A percentile compares a stretch with the other conserved stretches of the same genome.
Evolutionary conservation across 129 eudicot genomes (phyloP).

Genomic region (Lactuca sativa): DNA sequence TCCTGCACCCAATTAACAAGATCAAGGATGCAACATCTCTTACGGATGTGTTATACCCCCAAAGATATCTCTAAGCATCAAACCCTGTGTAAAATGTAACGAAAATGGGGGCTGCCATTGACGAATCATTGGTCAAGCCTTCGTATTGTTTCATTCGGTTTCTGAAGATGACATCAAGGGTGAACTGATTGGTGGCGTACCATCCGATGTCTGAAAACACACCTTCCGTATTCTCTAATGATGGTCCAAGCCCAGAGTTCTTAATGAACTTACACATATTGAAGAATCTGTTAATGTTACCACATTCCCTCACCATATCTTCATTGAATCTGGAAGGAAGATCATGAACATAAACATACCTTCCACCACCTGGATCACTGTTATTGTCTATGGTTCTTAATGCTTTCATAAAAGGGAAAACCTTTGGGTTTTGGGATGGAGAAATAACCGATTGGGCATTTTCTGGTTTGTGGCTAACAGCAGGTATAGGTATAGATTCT

Average conservation of each 20-base stretch:
- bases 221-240: constrained; percentile 62
- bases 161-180: constrained; percentile 75
- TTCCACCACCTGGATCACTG: constrained; percentile 91
- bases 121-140: constrained; percentile 77
- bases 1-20: constrained; percentile 69
- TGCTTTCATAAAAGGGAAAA: constrained; percentile 62
- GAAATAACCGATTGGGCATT: constrained; percentile 2
- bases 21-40: constrained; percentile 80
- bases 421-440: constrained; percentile 5
- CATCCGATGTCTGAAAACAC: constrained; percentile 80
- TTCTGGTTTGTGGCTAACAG: neutral
- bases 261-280: constrained; percentile 67
- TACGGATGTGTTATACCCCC: constrained; percentile 69
- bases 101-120: constrained; percentile 78
- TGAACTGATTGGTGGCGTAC: constrained; percentile 83
- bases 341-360: constrained; percentile 76
- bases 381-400: constrained; percentile 61
- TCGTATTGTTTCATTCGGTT: constrained; percentile 90
- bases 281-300: constrained; percentile 67
- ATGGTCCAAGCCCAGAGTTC: constrained; percentile 83
- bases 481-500: constrained; percentile 4
- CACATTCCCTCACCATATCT: constrained; percentile 77
- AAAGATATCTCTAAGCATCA: constrained; percentile 77
- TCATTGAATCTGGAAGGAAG: constrained; percentile 79
- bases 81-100: constrained; percentile 92